A percentile compares a stretch with the other conserved stretches of the same genome.
Conservation (phyloP, 345 rosid species). For the Corchorus olitorius region DNA sequence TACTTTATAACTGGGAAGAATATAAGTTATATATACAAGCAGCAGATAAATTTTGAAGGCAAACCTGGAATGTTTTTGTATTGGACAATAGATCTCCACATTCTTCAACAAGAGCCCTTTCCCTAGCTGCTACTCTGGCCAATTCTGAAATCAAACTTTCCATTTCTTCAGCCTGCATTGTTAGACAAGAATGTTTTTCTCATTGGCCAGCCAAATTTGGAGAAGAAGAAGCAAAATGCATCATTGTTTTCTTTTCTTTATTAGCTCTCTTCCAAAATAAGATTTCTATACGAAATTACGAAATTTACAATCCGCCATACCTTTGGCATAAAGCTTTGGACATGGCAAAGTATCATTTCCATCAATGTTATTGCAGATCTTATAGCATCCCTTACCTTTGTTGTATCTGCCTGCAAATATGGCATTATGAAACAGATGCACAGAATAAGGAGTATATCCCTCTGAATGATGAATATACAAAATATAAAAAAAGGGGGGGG, state of each 20-base stretch:
- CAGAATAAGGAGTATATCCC: background rate
- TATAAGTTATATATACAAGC: background rate
- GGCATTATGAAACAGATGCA: background rate
- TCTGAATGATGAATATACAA: background rate
- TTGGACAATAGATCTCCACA: constrained; percentile 55
- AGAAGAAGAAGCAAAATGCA: background rate
- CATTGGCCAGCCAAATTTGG: background rate
- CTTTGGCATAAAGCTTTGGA: constrained; percentile 47
- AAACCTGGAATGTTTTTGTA: constrained; percentile 61
- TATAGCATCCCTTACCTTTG: constrained; percentile 62
- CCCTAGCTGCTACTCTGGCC: constrained; percentile 62
- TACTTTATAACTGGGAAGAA: background rate
- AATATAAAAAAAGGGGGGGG: background rate
- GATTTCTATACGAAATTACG: no score
- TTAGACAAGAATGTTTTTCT: background rate
- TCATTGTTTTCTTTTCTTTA: background rate
- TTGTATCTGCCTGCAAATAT: constrained; percentile 54
- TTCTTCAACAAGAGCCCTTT: constrained; percentile 67
- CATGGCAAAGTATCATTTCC: constrained; percentile 53
- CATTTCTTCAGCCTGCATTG: constrained; percentile 66
- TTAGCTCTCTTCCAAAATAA: background rate
- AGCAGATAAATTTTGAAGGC: constrained; percentile 17
- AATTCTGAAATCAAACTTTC: constrained; percentile 68
- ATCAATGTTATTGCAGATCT: constrained; percentile 54
- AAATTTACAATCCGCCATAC: no score